Evolutionary conservation across 345 rosid genomes (phyloP), one percentile per base, ranked within the genome.

Genomic region (Aethionema arabicum): DNA sequence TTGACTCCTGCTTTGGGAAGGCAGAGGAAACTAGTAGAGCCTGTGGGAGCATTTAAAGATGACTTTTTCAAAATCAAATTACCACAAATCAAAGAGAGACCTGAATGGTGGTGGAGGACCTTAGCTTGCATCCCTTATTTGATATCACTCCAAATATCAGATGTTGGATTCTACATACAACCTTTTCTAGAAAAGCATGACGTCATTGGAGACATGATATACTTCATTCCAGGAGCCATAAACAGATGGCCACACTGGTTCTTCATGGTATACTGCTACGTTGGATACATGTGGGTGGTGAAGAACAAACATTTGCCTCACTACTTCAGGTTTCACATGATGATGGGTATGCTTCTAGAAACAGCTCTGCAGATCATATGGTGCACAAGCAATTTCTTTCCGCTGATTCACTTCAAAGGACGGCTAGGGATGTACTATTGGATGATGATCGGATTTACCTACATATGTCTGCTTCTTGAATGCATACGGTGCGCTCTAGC

Each of bases 21-120:
- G 40, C 48, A 13, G 3, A 42, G 31, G 16, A 64, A 37, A 61
- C 67, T 62, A 7, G 7, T 12, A 3, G 6, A 35, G 4, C 59
- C 68, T 5, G 55, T 56, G 1, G 70, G 66, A 48, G 90, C 83
- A 7, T 54, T 59, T 29, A 77, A 72, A 73, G 74, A 76, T 32
- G 77, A 82, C 5, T 46, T 76, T 29, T 79, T 79, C 59, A 66
- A 76, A 57, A 68, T 85, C 62, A 74, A 65, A 42, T 63, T 65
- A 36, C 90, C 91, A 8, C 72, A 63, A 56, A 43, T 78, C 29
- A 29, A 49, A 5, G 79, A 81, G 75, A 85, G 82, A 61, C 96
- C 86, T 13, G 81, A 82, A 43, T 91, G 96, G 96, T 85, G 92
- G 92, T 79, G 87, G 88, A 83, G 95, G 63, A 85, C 89, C 11